These are phyloP conservation scores for Spizellomyces sp. DNA, from an alignment of 192 early-diverging fungal genomes.

Conservation along the genomic window DNA sequence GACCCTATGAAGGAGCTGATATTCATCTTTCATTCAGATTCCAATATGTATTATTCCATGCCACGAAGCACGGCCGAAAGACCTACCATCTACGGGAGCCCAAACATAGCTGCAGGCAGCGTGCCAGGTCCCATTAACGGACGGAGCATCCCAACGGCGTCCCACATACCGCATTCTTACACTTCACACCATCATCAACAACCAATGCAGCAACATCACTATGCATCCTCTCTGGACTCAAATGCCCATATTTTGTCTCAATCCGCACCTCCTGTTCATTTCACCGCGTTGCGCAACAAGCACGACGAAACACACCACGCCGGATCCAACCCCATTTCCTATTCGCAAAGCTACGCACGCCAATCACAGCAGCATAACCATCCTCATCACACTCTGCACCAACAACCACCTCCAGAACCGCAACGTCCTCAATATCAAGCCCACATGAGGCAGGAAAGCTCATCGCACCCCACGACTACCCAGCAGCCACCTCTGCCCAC, in stretches of 20 bases:
- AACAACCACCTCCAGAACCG: neutral
- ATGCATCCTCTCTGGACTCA: neutral
- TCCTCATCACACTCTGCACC: neutral
- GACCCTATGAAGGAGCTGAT: too few relatives aligned
- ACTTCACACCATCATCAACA: conserved; percentile 12
- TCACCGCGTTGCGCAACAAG: neutral
- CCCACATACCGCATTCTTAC: neutral
- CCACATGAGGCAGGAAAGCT: neutral
- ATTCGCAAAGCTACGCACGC: neutral
- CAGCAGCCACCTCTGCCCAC: neutral
- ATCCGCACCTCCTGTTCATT: conserved; percentile 18
- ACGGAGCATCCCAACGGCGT: too few relatives aligned
- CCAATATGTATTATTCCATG: too few relatives aligned
- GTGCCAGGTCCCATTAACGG: too few relatives aligned
- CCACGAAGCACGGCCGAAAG: too few relatives aligned
- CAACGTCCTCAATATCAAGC: neutral
- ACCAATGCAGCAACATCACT: neutral
- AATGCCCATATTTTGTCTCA: conserved; percentile 5
- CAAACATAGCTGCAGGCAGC: too few relatives aligned
- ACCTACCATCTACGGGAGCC: too few relatives aligned
- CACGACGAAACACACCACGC: too few relatives aligned
- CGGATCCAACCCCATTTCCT: too few relatives aligned
- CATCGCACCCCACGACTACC: neutral
- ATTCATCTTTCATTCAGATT: too few relatives aligned
- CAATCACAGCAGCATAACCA: neutral